phyloP scores from a whole-genome alignment of 2,329 filamentous ascomycete species.

The Orbilia quercus region DNA sequence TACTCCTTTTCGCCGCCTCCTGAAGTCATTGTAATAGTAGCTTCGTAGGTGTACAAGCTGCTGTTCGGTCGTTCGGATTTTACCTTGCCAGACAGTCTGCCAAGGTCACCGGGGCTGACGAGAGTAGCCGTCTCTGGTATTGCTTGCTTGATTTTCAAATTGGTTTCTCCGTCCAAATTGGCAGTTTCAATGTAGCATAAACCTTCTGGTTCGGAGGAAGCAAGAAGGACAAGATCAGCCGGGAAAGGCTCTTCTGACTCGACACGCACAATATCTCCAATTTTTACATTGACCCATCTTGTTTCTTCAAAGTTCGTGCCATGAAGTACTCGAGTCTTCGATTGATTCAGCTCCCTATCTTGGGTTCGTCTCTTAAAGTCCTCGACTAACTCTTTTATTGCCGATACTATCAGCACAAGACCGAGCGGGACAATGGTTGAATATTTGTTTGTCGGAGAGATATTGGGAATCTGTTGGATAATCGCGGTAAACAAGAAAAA shows the following conservation, averaged over 20 bases:
- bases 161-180: conserved; percentile 96
- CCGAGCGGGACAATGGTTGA: conserved; percentile 95
- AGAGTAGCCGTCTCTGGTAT: conserved; percentile 90
- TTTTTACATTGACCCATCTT: conserved; percentile 91
- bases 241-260: conserved; percentile 96
- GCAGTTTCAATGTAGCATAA: conserved; percentile 99
- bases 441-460: conserved; percentile 93
- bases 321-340: conserved; percentile 82
- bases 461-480: conserved; percentile 91
- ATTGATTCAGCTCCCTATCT: conserved; percentile 87
- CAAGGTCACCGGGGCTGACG: conserved; percentile 86
- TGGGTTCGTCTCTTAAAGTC: conserved; percentile 90
- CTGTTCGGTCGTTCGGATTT: conserved; percentile 98
- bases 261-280: conserved; percentile 92
- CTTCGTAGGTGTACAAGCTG: conserved; percentile 97
- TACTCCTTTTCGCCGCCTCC: conserved; percentile 94
- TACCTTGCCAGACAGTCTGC: conserved; percentile 83
- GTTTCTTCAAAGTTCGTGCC: conserved; percentile 86
- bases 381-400: conserved; percentile 91
- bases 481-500: conserved; percentile 98
- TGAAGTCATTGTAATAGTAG: conserved; percentile 88
- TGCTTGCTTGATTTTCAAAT: conserved; percentile 97
- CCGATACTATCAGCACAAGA: conserved; percentile 92
- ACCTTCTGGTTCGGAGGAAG: conserved; percentile 95
- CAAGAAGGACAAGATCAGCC: conserved; percentile 88